Base-by-base conservation (phyloP, 2,329 filamentous ascomycete species). In the Sphaerulina populicola region DNA sequence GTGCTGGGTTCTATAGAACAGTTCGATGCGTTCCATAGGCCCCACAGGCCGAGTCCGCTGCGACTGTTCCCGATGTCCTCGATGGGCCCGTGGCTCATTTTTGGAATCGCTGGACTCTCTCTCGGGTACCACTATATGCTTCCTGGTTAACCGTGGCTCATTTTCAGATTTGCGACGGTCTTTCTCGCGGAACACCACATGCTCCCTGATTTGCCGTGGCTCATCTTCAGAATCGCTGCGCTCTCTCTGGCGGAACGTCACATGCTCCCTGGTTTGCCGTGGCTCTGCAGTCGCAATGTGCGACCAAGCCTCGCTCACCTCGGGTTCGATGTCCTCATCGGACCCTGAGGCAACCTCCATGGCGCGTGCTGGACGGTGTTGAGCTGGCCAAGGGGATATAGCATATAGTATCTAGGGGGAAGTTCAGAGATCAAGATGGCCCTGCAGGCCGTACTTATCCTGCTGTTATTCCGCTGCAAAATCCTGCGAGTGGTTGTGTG, bases 401-500 rank as follows among this genome's bases (percentile, higher is more conserved):
- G 30, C 30, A 9, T 8, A 33, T 33, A 33, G 18, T 18, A 18
- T 18, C 18, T 18, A 18, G 18, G 4, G 4, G 18, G 18, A 18
- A 18, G 18, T 18, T 18, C 18, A 18, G 18, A 18, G 2, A 18
- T 18, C 18, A 39, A 39, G 15, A 27, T 27, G 5, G 23, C 23
- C 23, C 23, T 27, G 23, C 23, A 6, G 23, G 23, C 5, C 23
- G 23, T 27, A 39, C n/a, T 21, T 15, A 15, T n/a, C 4, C 14
- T 39, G 37, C 37, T 39, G 14, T 6, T 39, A 6, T 6, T 39
- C 18, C 37, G n/a, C 8, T n/a, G n/a, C 5, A 7, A 21, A 3
- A 9, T 39, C 14, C 37, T 39, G 27, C 27, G 23, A 47, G 35
- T 35, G 18, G 39, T 29, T 37, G 46, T 42, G 37, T 49, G 46